Evolutionary conservation across 2,329 filamentous ascomycete species (phyloP).

Genomic region (Cladosporium sp.): DNA sequence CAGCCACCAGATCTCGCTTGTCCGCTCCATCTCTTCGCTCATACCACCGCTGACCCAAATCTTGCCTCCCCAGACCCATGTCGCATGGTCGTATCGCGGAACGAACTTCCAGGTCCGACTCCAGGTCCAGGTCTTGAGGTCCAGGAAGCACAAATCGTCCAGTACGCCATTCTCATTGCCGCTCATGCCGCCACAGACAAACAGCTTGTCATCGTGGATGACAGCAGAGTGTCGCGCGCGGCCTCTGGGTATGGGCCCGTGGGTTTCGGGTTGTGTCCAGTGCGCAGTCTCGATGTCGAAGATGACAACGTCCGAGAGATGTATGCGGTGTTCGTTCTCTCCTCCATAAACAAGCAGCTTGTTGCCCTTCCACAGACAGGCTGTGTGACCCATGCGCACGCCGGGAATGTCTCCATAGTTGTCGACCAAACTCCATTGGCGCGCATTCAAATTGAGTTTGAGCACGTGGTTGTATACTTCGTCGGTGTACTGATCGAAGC

Average conservation of each 20-base stretch:
- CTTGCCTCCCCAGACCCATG: constrained; percentile 87
- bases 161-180: constrained; percentile 89
- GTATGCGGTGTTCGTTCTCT: constrained; percentile 95
- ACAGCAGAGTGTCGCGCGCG: constrained; percentile 91
- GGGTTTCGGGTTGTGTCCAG: constrained; percentile 90
- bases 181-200: constrained; percentile 93
- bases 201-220: constrained; percentile 93
- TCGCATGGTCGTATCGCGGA: constrained; percentile 89
- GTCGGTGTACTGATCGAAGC: constrained; percentile 98
- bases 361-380: constrained; percentile 87
- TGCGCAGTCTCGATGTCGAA: constrained; percentile 93
- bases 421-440: constrained; percentile 94
- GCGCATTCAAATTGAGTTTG: constrained; percentile 78
- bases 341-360: constrained; percentile 97
- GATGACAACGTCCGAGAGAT: constrained; percentile 92
- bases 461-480: constrained; percentile 99
- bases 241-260: constrained; percentile 82
- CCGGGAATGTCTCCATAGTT: constrained; percentile 98
- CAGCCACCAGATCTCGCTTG: constrained; percentile 95
- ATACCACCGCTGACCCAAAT: constrained; percentile 97
- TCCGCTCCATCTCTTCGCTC: constrained; percentile 95
- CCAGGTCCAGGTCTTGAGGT: constrained; percentile 97
- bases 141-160: constrained; percentile 94
- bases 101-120: constrained; percentile 95
- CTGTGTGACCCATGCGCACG: constrained; percentile 98